Base-by-base conservation (phyloP, 106 monocot genomes). In the Dioscorea alata region DNA sequence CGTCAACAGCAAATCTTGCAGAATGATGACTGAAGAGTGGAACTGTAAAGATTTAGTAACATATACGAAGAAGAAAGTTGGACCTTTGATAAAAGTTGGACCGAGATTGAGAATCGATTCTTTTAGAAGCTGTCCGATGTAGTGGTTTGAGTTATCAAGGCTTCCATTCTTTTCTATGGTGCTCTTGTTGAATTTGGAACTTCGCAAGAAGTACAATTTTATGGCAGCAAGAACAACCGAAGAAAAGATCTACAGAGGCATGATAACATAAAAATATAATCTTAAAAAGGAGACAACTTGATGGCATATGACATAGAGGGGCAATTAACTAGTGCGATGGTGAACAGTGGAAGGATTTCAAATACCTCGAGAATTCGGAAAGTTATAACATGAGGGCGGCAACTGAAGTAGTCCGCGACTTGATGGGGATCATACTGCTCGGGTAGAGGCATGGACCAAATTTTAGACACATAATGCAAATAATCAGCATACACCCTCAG, bases 61-160 rank as follows among this genome's bases (percentile, higher is more conserved):
- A 69, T 49, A 57, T 13, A 18, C 5, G 54, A 4, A 54, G 19
- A 8, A 54, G 54, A 16, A 54, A 54, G 12, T 59, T 70, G 71
- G 56, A 95, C 95, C 86, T 88, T 95, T 95, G 49, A 86, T 69
- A 82, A 95, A 95, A 78, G 95, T 86, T 68, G 95, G 91, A 31
- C 95, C 95, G 76, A 95, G 95, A 60, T 80, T 75, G 59, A 95
- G 74, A 70, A 95, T 70, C 68, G 88, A 63, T 57, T 91, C 91
- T 79, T 84, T 91, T 18, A 95, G 73, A 69, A 95, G 64, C 14
- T 86, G 83, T 4, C 95, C 95, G 20, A 82, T 66, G 70, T 73
- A 79, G 71, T 77, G 81, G 50, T 79, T 61, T 54, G 85, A 79
- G 69, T 35, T 71, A 23, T 71, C 75, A 50, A 20, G 66, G 59